Evolutionary conservation across 2,329 filamentous ascomycete species (phyloP).

Genomic region (Parafenestella ontariensis): DNA sequence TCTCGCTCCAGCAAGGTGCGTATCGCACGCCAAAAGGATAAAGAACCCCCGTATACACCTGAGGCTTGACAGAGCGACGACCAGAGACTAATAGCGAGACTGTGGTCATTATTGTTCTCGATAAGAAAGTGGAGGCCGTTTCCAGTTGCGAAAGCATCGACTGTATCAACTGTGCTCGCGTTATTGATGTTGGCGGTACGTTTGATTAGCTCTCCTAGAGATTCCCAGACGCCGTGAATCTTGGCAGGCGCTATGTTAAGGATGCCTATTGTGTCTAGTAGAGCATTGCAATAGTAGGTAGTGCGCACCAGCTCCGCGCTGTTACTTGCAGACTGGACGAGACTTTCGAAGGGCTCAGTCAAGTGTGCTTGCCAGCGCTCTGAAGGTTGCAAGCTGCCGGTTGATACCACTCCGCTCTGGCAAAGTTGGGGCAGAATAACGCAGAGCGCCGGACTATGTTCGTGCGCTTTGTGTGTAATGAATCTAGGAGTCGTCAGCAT

Average conservation of each 20-base stretch:
- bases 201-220: conserved; percentile 31
- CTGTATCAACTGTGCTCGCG: conserved; percentile 3
- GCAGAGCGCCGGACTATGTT: conserved; percentile 39
- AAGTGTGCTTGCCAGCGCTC: conserved; percentile 55
- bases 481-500: conserved; percentile 63
- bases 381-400: conserved; percentile 28
- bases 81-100: conserved; percentile 62
- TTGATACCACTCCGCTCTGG: conserved; percentile 27
- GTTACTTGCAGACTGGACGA: conserved; percentile 38
- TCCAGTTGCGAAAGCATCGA: conserved; percentile 70
- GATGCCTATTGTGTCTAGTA: conserved; percentile 34
- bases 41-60: conserved; percentile 66
- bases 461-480: conserved; percentile 59
- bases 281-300: conserved; percentile 39
- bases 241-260: conserved; percentile 28
- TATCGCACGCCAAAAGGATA: conserved; percentile 43
- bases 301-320: conserved; percentile 14
- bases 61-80: conserved; percentile 71
- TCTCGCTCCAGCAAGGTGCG: conserved; percentile 70
- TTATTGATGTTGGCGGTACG: conserved; percentile 16
- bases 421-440: conserved; percentile 39
- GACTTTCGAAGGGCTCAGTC: conserved; percentile 69
- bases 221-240: conserved; percentile 24
- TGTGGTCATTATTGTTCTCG: conserved; percentile 61
- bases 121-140: conserved; percentile 78